A percentile compares a stretch with the other conserved stretches of the same genome.
phyloP scores from a whole-genome alignment of 169 alveolate genomes.

The Cryptosporidium viatorum region DNA sequence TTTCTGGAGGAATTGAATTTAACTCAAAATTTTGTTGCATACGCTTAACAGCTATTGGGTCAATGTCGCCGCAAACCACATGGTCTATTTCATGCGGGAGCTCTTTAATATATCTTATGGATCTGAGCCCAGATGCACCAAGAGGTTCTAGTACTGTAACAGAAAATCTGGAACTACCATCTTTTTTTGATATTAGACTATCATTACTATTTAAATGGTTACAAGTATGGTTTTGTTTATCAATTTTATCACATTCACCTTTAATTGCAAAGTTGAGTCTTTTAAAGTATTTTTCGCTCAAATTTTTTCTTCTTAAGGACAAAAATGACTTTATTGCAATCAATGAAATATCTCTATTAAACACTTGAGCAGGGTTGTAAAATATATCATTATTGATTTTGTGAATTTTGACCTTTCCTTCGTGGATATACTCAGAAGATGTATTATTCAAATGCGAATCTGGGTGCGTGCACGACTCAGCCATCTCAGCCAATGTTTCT shows the following conservation, averaged over 20 bases:
- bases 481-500: not conserved
- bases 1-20: conserved; percentile 80
- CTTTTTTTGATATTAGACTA: not conserved
- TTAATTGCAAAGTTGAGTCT: not conserved
- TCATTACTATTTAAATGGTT: not conserved
- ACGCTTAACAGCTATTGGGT: conserved; percentile 87
- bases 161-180: not conserved
- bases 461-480: not conserved
- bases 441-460: not conserved
- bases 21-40: conserved; percentile 84
- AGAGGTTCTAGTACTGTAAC: conserved; percentile 85
- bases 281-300: conserved; percentile 2
- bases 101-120: conserved; percentile 89
- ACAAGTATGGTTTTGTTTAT: not conserved
- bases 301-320: not conserved
- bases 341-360: conserved; percentile 91
- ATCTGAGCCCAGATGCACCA: conserved; percentile 90
- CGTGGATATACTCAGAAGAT: conserved; percentile 76
- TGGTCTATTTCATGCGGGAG: conserved; percentile 77
- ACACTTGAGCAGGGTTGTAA: conserved; percentile 93
- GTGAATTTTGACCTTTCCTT: conserved; percentile 83
- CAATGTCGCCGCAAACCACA: conserved; percentile 89
- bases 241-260: not conserved
- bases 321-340: conserved; percentile 60
- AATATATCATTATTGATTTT: conserved; percentile 81